Base-by-base conservation (phyloP, 176 grass and related monocot species). In the Oryza nivara region DNA sequence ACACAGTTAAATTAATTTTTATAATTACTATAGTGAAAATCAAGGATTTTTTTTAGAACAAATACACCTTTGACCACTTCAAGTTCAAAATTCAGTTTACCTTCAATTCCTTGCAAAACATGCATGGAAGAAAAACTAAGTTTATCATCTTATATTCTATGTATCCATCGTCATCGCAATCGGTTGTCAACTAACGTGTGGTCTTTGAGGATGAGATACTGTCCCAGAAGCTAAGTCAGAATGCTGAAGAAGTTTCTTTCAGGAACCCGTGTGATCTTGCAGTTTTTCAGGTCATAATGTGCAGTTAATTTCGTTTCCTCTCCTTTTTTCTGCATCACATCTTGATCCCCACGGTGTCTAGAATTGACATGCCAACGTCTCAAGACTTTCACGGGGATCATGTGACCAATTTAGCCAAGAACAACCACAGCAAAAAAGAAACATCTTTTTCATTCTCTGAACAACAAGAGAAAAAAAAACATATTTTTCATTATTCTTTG, bases 281-380 rank as follows among this genome's bases (percentile, higher is more conserved):
- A 75, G 77, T 44, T 68, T 32, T 68, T 46, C 17, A 68, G 63
- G 22, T 58, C 11, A 67, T 86, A 34, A 63, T 74, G 69, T 65
- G 23, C 17, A 58, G 58, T 63, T 26, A 32, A 25, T 51, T 28
- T 20, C 41, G 25, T 51, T 20, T 20, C 41, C 78, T 71, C 45
- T 11, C 23, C 25, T 4, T 11, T 19, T 83, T 82, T 71, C 61
- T 68, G 67, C 35, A 77, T 43, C 71, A 58, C 48, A 84, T 70
- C 36, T 73, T 54, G 11, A 85, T 85, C 72, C 23, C 36, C 66
- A 77, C 26, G 67, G 46, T 11, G 47, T n/a, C 3, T 28, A 67
- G 60, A 86, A 90, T 90, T 83, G 88, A 86, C 88, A 46, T 17
- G 70, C 79, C 88, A 90, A 77, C 88, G 13, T 73, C 84, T 74